These are phyloP conservation scores for Clavulina sp. DNA, from an alignment of 768 basidiomycete genomes.

Conservation along the genomic window DNA sequence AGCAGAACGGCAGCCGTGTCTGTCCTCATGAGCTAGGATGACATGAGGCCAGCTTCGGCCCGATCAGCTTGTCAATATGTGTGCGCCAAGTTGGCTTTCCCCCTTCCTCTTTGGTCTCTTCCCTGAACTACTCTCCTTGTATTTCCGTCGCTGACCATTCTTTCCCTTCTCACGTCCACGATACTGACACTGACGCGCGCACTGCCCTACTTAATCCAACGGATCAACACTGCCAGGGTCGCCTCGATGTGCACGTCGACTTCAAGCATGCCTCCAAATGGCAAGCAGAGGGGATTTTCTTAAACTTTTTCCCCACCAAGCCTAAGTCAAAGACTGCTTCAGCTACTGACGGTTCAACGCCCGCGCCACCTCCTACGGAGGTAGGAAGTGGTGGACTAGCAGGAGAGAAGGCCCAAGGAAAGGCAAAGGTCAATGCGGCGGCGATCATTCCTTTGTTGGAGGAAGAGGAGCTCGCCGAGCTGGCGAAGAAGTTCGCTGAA, in stretches of 20 bases:
- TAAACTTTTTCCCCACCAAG: conserved; percentile 75
- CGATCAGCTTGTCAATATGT: too few relatives aligned
- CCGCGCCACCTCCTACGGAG: too few relatives aligned
- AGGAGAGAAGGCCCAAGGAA: too few relatives aligned
- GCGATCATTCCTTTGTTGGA: conserved; percentile 51
- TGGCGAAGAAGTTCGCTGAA: conserved; percentile 68
- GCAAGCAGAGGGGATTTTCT: conserved; percentile 78
- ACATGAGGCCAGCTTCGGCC: too few relatives aligned
- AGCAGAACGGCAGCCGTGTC: too few relatives aligned
- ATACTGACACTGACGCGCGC: neutral
- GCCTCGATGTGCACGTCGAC: conserved; percentile 85
- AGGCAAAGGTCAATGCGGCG: conserved; percentile 31
- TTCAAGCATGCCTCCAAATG: conserved; percentile 82
- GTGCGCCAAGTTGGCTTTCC: too few relatives aligned
- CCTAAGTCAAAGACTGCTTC: conserved; percentile 11
- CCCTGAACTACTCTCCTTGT: neutral
- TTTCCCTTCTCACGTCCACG: neutral
- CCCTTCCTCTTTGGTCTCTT: neutral
- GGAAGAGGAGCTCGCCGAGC: conserved; percentile 56
- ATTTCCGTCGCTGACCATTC: too few relatives aligned
- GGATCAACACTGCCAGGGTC: too few relatives aligned
- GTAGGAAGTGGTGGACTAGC: too few relatives aligned
- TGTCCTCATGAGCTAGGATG: too few relatives aligned
- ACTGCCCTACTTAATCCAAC: neutral
- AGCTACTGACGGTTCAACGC: too few relatives aligned